phyloP scores from a whole-genome alignment of 2,329 filamentous ascomycete genomes.

The Blastomyces emzantsi region DNA sequence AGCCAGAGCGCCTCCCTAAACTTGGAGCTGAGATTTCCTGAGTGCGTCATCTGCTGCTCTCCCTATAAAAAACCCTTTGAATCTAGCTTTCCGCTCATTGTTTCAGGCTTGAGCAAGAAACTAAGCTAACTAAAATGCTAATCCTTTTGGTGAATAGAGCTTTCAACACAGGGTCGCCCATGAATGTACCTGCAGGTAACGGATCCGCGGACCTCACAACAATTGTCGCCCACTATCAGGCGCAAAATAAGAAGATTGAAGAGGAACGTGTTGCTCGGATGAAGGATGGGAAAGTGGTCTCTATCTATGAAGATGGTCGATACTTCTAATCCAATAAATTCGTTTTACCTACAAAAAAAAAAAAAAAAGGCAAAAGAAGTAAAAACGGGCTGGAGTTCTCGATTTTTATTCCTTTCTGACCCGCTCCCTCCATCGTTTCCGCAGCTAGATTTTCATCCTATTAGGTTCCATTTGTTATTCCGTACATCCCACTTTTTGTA shows the following conservation, averaged over 20 bases:
- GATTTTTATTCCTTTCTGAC: not conserved
- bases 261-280: conserved; percentile 44
- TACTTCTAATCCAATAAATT: conserved; percentile 16
- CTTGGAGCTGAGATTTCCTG: conserved; percentile 51
- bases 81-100: not conserved
- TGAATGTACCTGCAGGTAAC: conserved; percentile 55
- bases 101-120: conserved; percentile 1
- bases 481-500: conserved; percentile 11
- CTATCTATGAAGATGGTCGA: conserved; percentile 35
- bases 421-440: not conserved
- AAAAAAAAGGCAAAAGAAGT: not conserved
- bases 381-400: not conserved
- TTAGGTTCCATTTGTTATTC: not conserved
- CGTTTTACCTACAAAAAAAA: not conserved
- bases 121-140: not conserved
- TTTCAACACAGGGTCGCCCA: conserved; percentile 55
- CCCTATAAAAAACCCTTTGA: not conserved
- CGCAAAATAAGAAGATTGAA: conserved; percentile 48
- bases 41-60: conserved; percentile 45
- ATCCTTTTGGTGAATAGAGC: conserved; percentile 35
- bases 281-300: conserved; percentile 37
- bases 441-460: not conserved
- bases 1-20: conserved; percentile 34
- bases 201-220: conserved; percentile 48
- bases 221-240: conserved; percentile 55